Evolutionary conservation across 2,329 filamentous ascomycete species (phyloP).

Genomic region (Nemania serpens): DNA sequence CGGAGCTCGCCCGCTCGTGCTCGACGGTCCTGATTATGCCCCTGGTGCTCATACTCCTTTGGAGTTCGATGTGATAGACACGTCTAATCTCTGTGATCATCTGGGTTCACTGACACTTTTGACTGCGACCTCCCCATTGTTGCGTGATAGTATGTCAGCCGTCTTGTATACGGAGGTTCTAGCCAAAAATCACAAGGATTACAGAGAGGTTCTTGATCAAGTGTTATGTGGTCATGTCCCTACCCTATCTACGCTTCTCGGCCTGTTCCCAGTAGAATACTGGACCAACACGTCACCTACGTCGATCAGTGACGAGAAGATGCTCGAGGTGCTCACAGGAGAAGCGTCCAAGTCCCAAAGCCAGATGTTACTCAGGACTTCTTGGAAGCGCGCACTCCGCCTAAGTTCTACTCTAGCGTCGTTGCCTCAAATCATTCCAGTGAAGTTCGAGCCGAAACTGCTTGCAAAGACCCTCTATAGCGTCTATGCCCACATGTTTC

Average conservation of each 20-base stretch:
- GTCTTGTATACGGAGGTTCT: slow-evolving; percentile 55
- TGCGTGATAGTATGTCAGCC: slow-evolving; percentile 49
- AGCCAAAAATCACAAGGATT: slow-evolving; percentile 36
- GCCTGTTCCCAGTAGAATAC: slow-evolving; percentile 54
- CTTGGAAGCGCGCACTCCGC: too few species aligned
- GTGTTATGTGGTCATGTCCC: slow-evolving; percentile 53
- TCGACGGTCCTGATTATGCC: slow-evolving; percentile 51
- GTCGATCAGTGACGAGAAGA: background rate
- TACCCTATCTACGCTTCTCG: slow-evolving; percentile 55
- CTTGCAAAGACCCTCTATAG: too few species aligned
- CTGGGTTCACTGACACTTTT: slow-evolving; percentile 52
- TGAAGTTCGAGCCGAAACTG: too few species aligned
- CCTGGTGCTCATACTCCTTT: slow-evolving; percentile 37
- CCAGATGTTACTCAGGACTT: too few species aligned
- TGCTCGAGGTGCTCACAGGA: too few species aligned
- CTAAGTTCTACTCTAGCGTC: too few species aligned
- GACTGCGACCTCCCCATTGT: slow-evolving; percentile 51
- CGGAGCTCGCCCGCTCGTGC: slow-evolving; percentile 40
- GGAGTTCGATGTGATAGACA: slow-evolving; percentile 62
- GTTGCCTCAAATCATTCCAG: too few species aligned
- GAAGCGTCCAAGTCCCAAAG: too few species aligned
- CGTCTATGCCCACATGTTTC: slow-evolving; percentile 28
- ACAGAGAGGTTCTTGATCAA: slow-evolving; percentile 42
- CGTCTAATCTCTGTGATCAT: slow-evolving; percentile 53
- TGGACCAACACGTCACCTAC: slow-evolving; percentile 39